Conservation (phyloP, 2,329 filamentous ascomycete genomes). For the Aspergillus proliferans region DNA sequence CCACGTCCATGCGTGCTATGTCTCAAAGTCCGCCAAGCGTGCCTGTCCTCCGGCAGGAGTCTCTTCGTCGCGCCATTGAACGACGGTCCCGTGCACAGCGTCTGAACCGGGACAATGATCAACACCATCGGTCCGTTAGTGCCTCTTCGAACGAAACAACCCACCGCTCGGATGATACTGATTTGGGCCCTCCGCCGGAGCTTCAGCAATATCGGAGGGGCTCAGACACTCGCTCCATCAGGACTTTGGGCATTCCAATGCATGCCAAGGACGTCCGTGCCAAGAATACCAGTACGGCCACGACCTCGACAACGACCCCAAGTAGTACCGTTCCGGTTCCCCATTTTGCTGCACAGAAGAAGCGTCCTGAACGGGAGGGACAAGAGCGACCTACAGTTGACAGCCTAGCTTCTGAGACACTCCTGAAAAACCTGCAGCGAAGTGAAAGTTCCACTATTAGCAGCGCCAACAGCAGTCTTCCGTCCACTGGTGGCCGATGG, state of each 20-base stretch:
- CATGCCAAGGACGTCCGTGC: slow-evolving; percentile 39
- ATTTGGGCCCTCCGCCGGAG: slow-evolving; percentile 18
- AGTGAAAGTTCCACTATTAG: slow-evolving; percentile 46
- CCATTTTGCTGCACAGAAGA: slow-evolving; percentile 45
- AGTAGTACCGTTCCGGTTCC: slow-evolving; percentile 47
- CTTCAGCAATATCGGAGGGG: slow-evolving; percentile 27
- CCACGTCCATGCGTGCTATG: slow-evolving; percentile 43
- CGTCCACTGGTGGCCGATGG: slow-evolving; percentile 47
- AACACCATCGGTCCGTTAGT: slow-evolving; percentile 37
- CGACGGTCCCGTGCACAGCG: slow-evolving; percentile 44
- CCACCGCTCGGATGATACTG: slow-evolving; percentile 30
- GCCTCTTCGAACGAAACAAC: slow-evolving; percentile 39
- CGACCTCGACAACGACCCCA: slow-evolving; percentile 48
- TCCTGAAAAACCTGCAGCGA: slow-evolving; percentile 49
- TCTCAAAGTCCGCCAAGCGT: slow-evolving; percentile 50
- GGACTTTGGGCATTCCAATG: slow-evolving; percentile 39
- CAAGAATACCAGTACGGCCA: slow-evolving; percentile 45
- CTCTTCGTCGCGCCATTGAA: slow-evolving; percentile 50
- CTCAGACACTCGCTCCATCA: slow-evolving; percentile 40
- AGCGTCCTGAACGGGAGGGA: slow-evolving; percentile 21
- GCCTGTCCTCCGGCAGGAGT: slow-evolving; percentile 47
- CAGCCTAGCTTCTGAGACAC: slow-evolving; percentile 49
- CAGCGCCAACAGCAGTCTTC: slow-evolving; percentile 42
- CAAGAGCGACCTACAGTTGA: slow-evolving; percentile 23
- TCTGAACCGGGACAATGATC: slow-evolving; percentile 27